Base-by-base conservation (phyloP, 192 early-diverging fungal genomes). In the Backusella parvicylindrica region DNA sequence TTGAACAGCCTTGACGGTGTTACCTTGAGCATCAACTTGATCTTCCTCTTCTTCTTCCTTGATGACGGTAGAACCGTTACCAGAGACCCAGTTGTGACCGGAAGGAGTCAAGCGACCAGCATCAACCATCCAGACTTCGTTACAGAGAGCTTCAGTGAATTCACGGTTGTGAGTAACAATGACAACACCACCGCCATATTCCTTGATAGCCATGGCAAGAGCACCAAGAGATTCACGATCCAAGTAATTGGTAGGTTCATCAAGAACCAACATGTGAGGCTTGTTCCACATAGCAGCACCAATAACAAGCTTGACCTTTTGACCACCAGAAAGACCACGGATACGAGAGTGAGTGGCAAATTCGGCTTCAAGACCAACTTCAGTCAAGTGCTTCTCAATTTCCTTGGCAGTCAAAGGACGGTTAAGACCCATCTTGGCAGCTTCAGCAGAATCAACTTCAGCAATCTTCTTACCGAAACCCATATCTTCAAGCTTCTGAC, bases 181-280 rank as follows among this genome's bases (percentile, higher is more conserved):
- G 73, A 94, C 86, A 72, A 94, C 91, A 89, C 90, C 93, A 82
- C 93, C 93, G 76, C 89, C 91, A 71, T 86, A 94, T 35, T 89
- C 86, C 81, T 86, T 86, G 83, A 94, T 92, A 79, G 92, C 92
- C 77, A 77, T 79, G 69, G 92, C 91, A 77, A 94, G 86, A 41
- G 84, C 88, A 70, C 86, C 88, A 41, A 89, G 79, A 60, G 88
- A 86, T 60, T 89, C 88, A 64, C 85, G 88, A 86, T 89, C 85
- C 82, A 90, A 84, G 73, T 86, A 91, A 77, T 86, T 88, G 66
- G 92, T 97, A 71, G 95, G 95, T 86, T 95, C 93, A 81, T 97
- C 95, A 70, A 97, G 87, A 73, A 97, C 89, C 78, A 97, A 90
- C 78, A 95, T 92, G 81, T 97, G 95, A 66, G 96, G 96, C 79